Percentiles rank a stretch among this genome's conserved stretches.
Evolutionary conservation across 106 monocot species (phyloP).

Genomic region (Gastrodia elata): DNA sequence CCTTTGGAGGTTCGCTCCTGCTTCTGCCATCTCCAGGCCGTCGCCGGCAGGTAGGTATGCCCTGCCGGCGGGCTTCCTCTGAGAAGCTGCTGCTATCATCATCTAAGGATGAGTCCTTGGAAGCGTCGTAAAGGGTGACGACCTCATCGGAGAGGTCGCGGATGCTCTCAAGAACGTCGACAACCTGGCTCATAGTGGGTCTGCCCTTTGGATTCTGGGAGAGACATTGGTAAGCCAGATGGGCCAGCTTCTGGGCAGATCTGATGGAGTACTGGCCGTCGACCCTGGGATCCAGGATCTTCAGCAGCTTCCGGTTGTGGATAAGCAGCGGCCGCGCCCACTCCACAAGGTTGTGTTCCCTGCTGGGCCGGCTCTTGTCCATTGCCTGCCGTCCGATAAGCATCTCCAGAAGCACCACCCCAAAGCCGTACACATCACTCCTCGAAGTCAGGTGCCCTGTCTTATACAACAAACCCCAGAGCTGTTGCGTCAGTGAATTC

Average conservation of each 20-base stretch:
- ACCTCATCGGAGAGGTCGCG: constrained; percentile 28
- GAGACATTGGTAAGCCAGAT: constrained; percentile 58
- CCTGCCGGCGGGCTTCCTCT: background rate
- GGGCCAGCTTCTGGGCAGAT: constrained; percentile 30
- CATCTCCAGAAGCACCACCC: constrained; percentile 71
- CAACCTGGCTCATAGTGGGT: constrained; percentile 53
- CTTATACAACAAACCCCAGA: too few relatives aligned
- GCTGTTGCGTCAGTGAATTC: too few relatives aligned
- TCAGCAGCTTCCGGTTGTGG: constrained; percentile 42
- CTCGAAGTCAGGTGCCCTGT: constrained; percentile 57
- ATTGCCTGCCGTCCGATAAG: constrained; percentile 48
- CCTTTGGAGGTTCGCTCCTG: constrained; percentile 48
- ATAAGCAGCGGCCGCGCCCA: constrained; percentile 63
- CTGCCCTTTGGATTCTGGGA: constrained; percentile 53
- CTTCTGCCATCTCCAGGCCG: constrained; percentile 34
- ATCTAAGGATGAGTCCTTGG: constrained; percentile 24
- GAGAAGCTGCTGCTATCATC: constrained; percentile 7
- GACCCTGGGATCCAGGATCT: constrained; percentile 49
- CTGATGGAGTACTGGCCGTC: constrained; percentile 30
- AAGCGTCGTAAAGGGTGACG: constrained; percentile 65
- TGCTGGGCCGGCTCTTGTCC: constrained; percentile 47
- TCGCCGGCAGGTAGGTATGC: constrained; percentile 10
- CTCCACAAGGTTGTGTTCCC: constrained; percentile 61
- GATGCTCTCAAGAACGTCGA: constrained; percentile 33
- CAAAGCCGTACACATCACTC: constrained; percentile 76